Evolutionary conservation across 306 rosid genomes (phyloP).

Genomic region (Castanea mollissima): DNA sequence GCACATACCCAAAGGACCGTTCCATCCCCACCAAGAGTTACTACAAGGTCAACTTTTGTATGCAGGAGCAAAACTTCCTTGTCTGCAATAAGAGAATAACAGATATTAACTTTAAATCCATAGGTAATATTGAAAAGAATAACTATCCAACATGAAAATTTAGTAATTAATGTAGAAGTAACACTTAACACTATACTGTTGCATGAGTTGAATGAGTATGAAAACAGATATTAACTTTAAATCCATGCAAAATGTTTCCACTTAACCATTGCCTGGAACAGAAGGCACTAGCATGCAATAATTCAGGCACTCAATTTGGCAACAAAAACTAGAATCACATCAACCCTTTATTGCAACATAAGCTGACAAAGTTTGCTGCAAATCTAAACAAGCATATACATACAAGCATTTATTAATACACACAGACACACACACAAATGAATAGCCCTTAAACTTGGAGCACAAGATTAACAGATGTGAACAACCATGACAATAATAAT

Average conservation of each 20-base stretch:
- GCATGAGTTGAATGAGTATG: neutral
- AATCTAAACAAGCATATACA: neutral
- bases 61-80: constrained; percentile 63
- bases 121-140: neutral
- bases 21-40: constrained; percentile 98
- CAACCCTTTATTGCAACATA: neutral
- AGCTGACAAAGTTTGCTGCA: neutral
- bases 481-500: neutral
- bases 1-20: constrained; percentile 91
- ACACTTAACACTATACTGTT: neutral
- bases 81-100: constrained; percentile 40
- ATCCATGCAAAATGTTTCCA: neutral
- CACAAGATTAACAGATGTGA: neutral
- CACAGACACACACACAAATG: neutral
- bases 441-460: neutral
- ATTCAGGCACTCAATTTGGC: neutral
- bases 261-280: neutral
- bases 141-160: neutral
- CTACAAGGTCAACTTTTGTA: constrained; percentile 84
- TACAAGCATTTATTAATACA: neutral
- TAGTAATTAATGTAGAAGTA: constrained; percentile 3
- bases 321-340: neutral
- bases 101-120: constrained; percentile 9
- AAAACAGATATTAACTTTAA: neutral
- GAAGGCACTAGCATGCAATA: neutral